These are phyloP conservation scores for Pyrrhoderma noxium DNA, from an alignment of 1,284 basidiomycete genomes.

Conservation along the genomic window DNA sequence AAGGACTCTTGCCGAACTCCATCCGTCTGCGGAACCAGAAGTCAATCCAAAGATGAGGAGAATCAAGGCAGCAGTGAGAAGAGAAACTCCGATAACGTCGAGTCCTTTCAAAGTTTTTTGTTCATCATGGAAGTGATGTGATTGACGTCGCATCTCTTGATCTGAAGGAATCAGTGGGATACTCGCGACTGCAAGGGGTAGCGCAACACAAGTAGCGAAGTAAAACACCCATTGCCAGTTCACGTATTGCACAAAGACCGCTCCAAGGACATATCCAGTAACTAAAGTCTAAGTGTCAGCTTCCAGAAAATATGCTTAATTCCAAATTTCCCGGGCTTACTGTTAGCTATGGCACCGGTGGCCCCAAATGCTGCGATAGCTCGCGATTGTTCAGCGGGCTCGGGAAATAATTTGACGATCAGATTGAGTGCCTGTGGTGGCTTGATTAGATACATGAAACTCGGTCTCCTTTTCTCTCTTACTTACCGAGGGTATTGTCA, in stretches of 20 bases:
- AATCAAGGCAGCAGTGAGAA: conserved; percentile 17
- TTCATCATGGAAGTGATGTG: background rate
- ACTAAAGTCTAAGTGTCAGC: background rate
- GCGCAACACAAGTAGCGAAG: conserved; percentile 30
- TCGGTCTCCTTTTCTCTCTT: no score
- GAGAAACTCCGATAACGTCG: conserved; percentile 7
- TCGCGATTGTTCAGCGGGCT: conserved; percentile 37
- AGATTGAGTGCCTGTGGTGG: conserved; percentile 37
- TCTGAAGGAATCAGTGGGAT: conserved; percentile 24
- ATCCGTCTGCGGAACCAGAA: conserved; percentile 19
- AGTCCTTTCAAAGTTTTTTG: conserved; percentile 2
- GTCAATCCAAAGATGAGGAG: conserved; percentile 23
- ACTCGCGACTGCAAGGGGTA: conserved; percentile 29
- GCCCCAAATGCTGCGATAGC: conserved; percentile 41
- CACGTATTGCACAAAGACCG: conserved; percentile 31
- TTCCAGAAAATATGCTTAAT: background rate
- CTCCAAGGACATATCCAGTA: conserved; percentile 34
- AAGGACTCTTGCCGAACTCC: conserved; percentile 19
- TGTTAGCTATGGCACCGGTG: conserved; percentile 37
- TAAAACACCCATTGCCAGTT: conserved; percentile 33
- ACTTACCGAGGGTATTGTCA: conserved; percentile 9
- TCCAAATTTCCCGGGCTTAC: conserved; percentile 24
- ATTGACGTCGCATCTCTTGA: conserved; percentile 1
- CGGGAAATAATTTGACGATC: conserved; percentile 39
- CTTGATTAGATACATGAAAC: no score